These are phyloP conservation scores for Closterium sp. DNA, from an alignment of 139 green algal species.

Conservation along the genomic window DNA sequence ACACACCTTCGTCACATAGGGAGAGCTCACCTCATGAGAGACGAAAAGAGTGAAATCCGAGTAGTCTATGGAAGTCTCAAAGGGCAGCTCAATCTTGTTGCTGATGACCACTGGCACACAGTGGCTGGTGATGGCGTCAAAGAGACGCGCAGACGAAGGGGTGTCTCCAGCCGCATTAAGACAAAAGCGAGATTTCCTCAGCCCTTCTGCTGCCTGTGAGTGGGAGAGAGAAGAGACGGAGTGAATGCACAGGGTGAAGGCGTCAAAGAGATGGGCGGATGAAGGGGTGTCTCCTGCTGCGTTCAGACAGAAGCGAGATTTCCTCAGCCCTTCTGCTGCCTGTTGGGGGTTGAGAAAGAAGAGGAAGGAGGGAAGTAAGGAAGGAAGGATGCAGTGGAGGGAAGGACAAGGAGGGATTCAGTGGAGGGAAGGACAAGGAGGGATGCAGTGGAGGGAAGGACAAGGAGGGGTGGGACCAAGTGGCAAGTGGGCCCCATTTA, in stretches of 20 bases:
- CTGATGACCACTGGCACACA: constrained; percentile 40
- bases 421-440: no score
- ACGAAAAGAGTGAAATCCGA: neutral
- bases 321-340: constrained; percentile 22
- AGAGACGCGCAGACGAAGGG: constrained; percentile 36
- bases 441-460: no score
- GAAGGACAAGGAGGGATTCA: no score
- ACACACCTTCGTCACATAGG: no score
- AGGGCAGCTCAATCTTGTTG: constrained; percentile 41
- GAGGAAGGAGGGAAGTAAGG: neutral
- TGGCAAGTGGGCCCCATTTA: no score
- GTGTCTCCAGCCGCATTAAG: constrained; percentile 31
- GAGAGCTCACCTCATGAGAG: no score
- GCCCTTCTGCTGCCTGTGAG: constrained; percentile 13
- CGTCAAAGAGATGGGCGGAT: neutral
- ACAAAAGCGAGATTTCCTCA: constrained; percentile 26
- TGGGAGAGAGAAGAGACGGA: neutral
- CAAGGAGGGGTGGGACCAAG: no score
- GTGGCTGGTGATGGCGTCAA: constrained; percentile 41
- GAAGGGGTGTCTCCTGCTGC: neutral
- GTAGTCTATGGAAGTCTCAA: constrained; percentile 31
- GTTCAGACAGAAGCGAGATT: neutral
- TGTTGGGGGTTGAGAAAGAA: neutral
- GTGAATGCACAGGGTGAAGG: neutral
- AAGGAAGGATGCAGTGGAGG: neutral